Evolutionary conservation across 257 asterid species (phyloP).

Genomic region (Fraxinus pennsylvanica): DNA sequence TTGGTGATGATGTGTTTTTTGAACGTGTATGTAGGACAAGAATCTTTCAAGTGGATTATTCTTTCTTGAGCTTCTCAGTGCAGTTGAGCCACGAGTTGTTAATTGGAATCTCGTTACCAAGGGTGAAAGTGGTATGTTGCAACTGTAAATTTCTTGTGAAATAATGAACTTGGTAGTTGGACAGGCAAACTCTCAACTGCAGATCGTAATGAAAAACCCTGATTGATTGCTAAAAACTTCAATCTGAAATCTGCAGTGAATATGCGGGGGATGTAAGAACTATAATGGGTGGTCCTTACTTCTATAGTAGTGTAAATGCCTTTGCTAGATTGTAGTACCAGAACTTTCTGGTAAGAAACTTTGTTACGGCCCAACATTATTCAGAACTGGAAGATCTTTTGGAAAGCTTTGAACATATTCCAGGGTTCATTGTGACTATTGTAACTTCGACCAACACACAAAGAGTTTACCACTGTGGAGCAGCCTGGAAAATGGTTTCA

Average conservation of each 20-base stretch:
- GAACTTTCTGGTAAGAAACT: background rate
- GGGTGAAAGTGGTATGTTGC: conserved; percentile 81
- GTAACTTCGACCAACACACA: background rate
- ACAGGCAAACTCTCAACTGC: background rate
- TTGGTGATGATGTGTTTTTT: conserved; percentile 21
- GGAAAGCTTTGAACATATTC: background rate
- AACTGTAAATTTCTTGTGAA: conserved; percentile 22
- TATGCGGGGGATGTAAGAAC: background rate
- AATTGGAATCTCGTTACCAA: conserved; percentile 96
- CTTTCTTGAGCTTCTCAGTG: conserved; percentile 92
- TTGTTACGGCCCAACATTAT: background rate
- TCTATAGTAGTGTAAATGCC: background rate
- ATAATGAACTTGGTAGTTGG: background rate
- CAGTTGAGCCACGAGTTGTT: conserved; percentile 95
- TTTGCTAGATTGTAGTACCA: background rate
- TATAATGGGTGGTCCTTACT: background rate
- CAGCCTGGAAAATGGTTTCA: background rate
- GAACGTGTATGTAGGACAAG: conserved; percentile 63
- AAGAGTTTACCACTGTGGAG: background rate
- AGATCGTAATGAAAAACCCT: background rate
- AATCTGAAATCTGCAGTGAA: background rate
- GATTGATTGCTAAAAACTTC: background rate
- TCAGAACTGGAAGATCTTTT: background rate
- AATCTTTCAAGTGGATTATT: conserved; percentile 82
- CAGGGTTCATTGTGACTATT: background rate